Base-by-base conservation (phyloP, 495 filamentous ascomycete genomes). In the Apodospora peruviana region DNA sequence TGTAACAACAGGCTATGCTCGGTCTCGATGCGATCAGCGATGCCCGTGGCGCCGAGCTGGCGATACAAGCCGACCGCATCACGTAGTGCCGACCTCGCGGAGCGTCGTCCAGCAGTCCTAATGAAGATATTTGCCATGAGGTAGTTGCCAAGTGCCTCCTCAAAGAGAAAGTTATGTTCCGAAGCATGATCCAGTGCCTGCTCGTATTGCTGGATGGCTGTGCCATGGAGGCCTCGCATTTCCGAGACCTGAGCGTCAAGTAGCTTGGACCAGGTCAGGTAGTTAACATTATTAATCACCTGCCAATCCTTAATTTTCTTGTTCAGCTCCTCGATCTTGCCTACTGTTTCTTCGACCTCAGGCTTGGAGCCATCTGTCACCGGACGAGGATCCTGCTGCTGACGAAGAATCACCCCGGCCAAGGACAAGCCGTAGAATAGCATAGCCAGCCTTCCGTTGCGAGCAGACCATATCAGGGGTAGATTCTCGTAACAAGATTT, bases 131-230 rank as follows among this genome's bases (percentile, higher is more conserved):
- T 87, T 1, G 81, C 86, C 72, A 82, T 77, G 32, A 94, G 62
- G 66, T 94, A 90, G 57, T 86, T 83, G 5, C 83, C 78, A 18
- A 91, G 76, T 0, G 86, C 90, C 59, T 95, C 86, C 53, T 95
- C 90, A 36, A 94, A 75, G 10, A 80, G 65, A 62, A 88, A 89
- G 45, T 79, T 80, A 62, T 94, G 78, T 36, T 90, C 74, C 50
- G 90, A 78, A 36, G 84, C 84, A 64, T 94, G 88, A 56, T 95
- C 88, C 35, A 90, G 74, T 17, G 85, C 82, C 48, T 79, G 74
- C 67, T 96, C 90, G 55, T 90, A 93, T 17, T 74, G 68, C 36
- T 67, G 69, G 37, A 90, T 77, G 7, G 84, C 77, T 5, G 66
- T 66, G 4, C 78, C 80, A 53, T 86, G 79, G 45, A 85, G 69